These are phyloP conservation scores for Lunasporangiospora selenospora DNA, from an alignment of 192 early-diverging fungal genomes.

Conservation along the genomic window DNA sequence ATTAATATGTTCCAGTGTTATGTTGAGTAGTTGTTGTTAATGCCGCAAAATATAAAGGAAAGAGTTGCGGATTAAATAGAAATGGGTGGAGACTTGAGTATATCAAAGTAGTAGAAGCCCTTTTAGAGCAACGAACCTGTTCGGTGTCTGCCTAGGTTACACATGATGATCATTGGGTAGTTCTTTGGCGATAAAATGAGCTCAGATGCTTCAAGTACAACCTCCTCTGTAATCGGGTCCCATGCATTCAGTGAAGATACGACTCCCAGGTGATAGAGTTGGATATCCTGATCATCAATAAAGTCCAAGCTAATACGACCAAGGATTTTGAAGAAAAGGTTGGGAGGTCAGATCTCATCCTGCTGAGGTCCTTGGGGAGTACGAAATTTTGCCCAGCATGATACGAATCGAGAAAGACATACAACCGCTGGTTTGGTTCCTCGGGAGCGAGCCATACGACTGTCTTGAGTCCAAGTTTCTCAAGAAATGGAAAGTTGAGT, in stretches of 20 bases:
- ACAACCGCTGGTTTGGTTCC: constrained; percentile 95
- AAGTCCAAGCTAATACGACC: constrained; percentile 89
- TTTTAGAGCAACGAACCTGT: constrained; percentile 71
- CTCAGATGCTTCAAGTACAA: constrained; percentile 89
- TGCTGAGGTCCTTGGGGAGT: neutral
- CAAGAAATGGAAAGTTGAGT: constrained; percentile 98
- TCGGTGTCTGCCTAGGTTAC: constrained; percentile 95
- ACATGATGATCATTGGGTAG: constrained; percentile 98
- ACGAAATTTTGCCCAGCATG: neutral
- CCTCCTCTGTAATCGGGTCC: constrained; percentile 98
- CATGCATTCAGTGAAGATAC: constrained; percentile 87
- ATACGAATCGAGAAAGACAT: constrained; percentile 21
- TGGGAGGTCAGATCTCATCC: neutral
- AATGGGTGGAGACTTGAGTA: too few species aligned
- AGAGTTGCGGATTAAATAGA: too few species aligned
- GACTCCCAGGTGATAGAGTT: constrained; percentile 90
- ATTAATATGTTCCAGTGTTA: neutral
- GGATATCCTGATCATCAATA: constrained; percentile 98
- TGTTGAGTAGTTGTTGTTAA: too few species aligned
- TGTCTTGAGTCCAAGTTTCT: constrained; percentile 92
- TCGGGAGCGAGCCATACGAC: constrained; percentile 97
- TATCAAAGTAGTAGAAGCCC: too few species aligned
- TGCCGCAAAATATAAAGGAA: too few species aligned
- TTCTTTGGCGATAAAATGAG: constrained; percentile 85
- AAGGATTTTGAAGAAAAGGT: too few species aligned